Conservation (phyloP, 139 green algal species). For the Picocystis salinarum region DNA sequence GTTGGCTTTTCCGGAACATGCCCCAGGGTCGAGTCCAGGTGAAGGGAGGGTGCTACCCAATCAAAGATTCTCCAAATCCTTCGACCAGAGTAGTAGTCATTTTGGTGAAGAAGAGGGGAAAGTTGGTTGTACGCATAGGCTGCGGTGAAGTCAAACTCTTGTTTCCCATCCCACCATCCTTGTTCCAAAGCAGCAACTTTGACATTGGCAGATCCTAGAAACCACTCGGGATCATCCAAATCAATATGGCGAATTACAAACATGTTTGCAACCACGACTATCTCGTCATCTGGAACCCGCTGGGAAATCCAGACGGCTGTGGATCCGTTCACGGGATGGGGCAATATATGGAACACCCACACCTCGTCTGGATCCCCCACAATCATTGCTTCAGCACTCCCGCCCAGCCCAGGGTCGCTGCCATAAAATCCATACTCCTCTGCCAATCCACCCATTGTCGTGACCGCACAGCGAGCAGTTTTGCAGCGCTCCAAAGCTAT, state of each 20-base stretch:
- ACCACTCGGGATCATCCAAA: constrained; percentile 6
- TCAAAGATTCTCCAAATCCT: constrained; percentile 1
- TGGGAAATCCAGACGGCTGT: constrained; percentile 10
- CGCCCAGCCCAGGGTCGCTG: not conserved
- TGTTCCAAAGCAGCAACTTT: constrained; percentile 2
- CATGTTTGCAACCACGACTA: constrained; percentile 10
- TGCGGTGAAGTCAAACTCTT: constrained; percentile 11
- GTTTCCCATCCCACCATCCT: constrained; percentile 1
- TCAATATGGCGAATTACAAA: constrained; percentile 12
- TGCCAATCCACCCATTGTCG: constrained; percentile 8
- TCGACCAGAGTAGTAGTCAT: constrained; percentile 10
- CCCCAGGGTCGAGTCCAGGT: not conserved
- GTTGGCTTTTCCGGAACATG: not conserved
- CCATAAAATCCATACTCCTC: constrained; percentile 13
- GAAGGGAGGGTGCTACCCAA: not conserved
- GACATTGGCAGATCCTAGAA: constrained; percentile 4
- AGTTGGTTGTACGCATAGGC: constrained; percentile 1
- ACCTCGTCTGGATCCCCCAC: constrained; percentile 1
- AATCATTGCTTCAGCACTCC: not conserved
- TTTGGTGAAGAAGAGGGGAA: not conserved
- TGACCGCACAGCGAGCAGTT: constrained; percentile 7
- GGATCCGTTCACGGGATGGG: not conserved
- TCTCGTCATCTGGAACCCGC: constrained; percentile 12
- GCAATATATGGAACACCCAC: constrained; percentile 7
- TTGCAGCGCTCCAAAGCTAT: constrained; percentile 12